Percentiles rank a stretch among this genome's conserved stretches.
Conservation (phyloP, 2,329 filamentous ascomycete genomes). For the Phialophora chinensis region DNA sequence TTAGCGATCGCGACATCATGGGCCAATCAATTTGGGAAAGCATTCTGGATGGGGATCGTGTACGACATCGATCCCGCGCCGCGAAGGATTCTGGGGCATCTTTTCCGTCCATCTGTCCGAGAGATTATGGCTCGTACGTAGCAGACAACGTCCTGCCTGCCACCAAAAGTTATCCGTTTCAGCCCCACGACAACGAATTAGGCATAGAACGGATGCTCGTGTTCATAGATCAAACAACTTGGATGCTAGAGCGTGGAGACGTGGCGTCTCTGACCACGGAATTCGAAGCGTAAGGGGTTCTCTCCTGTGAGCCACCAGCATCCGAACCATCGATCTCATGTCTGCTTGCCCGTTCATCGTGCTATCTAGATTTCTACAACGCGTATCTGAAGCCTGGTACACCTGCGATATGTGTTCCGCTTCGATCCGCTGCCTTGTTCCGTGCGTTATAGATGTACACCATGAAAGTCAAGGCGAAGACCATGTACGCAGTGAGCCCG, state of each 20-base stretch:
- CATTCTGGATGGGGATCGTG: no score
- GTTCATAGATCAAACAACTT: not conserved
- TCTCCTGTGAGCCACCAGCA: not conserved
- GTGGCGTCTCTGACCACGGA: not conserved
- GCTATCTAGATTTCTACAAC: conserved; percentile 3
- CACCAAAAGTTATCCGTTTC: not conserved
- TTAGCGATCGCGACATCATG: no score
- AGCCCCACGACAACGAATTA: not conserved
- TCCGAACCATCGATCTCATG: not conserved
- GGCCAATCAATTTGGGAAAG: no score
- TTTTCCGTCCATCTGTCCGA: no score
- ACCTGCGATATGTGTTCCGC: conserved; percentile 15
- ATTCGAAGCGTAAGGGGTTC: not conserved
- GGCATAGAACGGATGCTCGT: not conserved
- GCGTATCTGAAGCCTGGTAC: conserved; percentile 26
- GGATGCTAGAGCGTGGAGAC: not conserved
- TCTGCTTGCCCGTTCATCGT: not conserved
- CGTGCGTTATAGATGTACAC: conserved; percentile 15
- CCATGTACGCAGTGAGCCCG: conserved; percentile 20
- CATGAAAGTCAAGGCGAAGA: conserved; percentile 20
- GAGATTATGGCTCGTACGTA: not conserved
- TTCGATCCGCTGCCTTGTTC: conserved; percentile 24
- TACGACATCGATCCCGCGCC: no score
- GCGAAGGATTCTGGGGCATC: no score
- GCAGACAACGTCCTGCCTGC: not conserved